Evolutionary conservation across 31 red algal genomes (phyloP).

Genomic region (Odonthalia washingtoniensis): DNA sequence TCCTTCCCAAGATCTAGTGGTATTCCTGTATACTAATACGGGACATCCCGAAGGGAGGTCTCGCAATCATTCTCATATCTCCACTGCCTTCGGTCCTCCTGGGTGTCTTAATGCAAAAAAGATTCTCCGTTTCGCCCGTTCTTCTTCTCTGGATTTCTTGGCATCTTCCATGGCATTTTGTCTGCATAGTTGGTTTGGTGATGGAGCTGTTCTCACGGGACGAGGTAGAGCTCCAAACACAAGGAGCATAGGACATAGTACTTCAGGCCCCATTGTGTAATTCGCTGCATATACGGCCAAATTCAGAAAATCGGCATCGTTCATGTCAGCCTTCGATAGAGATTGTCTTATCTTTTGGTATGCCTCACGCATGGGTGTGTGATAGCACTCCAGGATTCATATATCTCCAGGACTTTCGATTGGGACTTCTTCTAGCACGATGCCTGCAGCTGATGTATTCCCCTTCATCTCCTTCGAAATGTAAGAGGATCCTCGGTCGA

Average conservation of each 20-base stretch:
- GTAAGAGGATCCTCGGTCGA: no score
- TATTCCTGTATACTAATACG: not conserved
- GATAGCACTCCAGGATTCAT: slow-evolving; percentile 45
- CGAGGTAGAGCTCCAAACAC: slow-evolving; percentile 10
- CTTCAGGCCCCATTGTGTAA: slow-evolving; percentile 40
- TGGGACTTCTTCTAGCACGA: no score
- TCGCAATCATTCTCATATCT: not conserved
- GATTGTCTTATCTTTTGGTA: slow-evolving; percentile 5
- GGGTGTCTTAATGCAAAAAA: slow-evolving; percentile 15
- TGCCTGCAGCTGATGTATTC: no score
- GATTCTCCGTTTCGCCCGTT: slow-evolving; percentile 27
- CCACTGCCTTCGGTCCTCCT: not conserved
- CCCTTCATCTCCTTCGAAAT: no score
- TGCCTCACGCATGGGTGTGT: slow-evolving; percentile 26
- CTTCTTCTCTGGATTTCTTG: slow-evolving; percentile 22
- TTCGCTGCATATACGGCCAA: slow-evolving; percentile 36
- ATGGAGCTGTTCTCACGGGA: not conserved
- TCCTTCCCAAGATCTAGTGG: slow-evolving; percentile 2
- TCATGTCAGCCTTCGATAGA: not conserved
- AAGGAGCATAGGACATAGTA: slow-evolving; percentile 9
- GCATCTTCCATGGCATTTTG: slow-evolving; percentile 9
- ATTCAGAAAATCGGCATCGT: slow-evolving; percentile 20
- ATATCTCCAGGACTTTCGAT: not conserved
- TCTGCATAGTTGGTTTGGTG: slow-evolving; percentile 20
- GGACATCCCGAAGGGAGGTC: slow-evolving; percentile 9